A percentile compares a stretch with the other conserved stretches of the same genome.
Conservation (phyloP, 2,329 filamentous ascomycete species). For the Aureobasidium melanogenum region DNA sequence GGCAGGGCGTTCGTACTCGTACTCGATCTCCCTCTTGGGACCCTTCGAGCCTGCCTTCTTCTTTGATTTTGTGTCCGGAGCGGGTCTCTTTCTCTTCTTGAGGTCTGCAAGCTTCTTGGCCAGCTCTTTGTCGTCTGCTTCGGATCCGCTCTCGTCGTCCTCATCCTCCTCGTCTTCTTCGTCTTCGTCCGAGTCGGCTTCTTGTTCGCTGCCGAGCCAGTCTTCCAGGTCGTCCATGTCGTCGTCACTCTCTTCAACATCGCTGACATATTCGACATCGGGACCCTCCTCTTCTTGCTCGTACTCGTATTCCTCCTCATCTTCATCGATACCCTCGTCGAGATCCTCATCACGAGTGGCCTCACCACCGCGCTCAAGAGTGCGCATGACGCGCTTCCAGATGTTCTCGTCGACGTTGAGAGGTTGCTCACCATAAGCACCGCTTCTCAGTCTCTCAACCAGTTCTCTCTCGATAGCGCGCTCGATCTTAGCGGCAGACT, state of each 20-base stretch:
- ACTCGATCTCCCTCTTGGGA: slow-evolving; percentile 65
- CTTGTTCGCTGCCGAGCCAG: slow-evolving; percentile 63
- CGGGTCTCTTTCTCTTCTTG: slow-evolving; percentile 51
- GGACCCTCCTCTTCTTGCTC: slow-evolving; percentile 59
- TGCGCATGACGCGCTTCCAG: slow-evolving; percentile 93
- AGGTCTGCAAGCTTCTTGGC: slow-evolving; percentile 46
- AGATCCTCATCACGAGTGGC: slow-evolving; percentile 76
- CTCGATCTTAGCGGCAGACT: slow-evolving; percentile 76
- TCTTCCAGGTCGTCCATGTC: slow-evolving; percentile 87
- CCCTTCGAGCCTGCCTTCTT: slow-evolving; percentile 48
- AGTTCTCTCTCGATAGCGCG: slow-evolving; percentile 91
- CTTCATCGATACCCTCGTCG: slow-evolving; percentile 76
- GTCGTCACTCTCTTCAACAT: slow-evolving; percentile 62
- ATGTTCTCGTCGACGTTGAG: slow-evolving; percentile 91
- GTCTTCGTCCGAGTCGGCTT: slow-evolving; percentile 43
- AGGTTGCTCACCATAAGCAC: slow-evolving; percentile 88
- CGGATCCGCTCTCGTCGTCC: slow-evolving; percentile 43
- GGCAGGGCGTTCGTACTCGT: slow-evolving; percentile 56
- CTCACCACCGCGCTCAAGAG: slow-evolving; percentile 79
- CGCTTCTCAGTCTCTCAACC: slow-evolving; percentile 80
- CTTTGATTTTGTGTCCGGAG: slow-evolving; percentile 35
- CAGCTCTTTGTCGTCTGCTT: slow-evolving; percentile 36
- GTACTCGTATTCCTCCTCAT: slow-evolving; percentile 53
- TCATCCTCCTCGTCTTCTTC: slow-evolving; percentile 47
- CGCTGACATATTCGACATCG: slow-evolving; percentile 86